Evolutionary conservation across 164 flowering plant genomes (phyloP).

Genomic region (Tetracentron sinense): DNA sequence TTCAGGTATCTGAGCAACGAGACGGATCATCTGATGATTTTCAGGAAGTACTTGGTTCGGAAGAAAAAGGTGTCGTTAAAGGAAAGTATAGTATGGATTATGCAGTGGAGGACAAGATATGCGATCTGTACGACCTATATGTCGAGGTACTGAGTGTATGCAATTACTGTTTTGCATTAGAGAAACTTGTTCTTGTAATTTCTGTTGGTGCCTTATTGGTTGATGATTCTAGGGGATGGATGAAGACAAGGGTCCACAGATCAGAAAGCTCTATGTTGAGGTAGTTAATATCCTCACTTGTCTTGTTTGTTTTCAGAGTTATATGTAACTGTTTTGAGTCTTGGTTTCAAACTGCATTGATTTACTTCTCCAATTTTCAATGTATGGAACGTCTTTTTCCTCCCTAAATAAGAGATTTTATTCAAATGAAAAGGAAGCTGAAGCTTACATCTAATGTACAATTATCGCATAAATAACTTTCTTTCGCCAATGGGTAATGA

Average conservation of each 20-base stretch:
- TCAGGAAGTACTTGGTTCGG: slow-evolving; percentile 46
- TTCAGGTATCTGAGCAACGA: slow-evolving; percentile 52
- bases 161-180: neutral
- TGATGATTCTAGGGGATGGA: slow-evolving; percentile 69
- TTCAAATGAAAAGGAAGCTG: neutral
- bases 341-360: neutral
- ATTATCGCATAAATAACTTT: neutral
- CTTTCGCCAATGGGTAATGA: no score
- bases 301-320: neutral
- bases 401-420: neutral
- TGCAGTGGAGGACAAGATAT: slow-evolving; percentile 83
- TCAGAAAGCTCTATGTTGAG: slow-evolving; percentile 86
- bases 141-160: slow-evolving; percentile 53
- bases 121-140: slow-evolving; percentile 90
- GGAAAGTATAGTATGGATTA: slow-evolving; percentile 59
- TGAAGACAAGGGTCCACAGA: slow-evolving; percentile 80
- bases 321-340: neutral
- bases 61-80: slow-evolving; percentile 52
- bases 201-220: neutral
- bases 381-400: neutral
- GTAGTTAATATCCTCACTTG: slow-evolving; percentile 26
- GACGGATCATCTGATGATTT: slow-evolving; percentile 65
- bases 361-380: neutral
- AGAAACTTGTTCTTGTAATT: slow-evolving; percentile 1
- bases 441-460: neutral